Base-by-base conservation (phyloP, 169 alveolate genomes). In the Plasmodium cynomolgi region DNA sequence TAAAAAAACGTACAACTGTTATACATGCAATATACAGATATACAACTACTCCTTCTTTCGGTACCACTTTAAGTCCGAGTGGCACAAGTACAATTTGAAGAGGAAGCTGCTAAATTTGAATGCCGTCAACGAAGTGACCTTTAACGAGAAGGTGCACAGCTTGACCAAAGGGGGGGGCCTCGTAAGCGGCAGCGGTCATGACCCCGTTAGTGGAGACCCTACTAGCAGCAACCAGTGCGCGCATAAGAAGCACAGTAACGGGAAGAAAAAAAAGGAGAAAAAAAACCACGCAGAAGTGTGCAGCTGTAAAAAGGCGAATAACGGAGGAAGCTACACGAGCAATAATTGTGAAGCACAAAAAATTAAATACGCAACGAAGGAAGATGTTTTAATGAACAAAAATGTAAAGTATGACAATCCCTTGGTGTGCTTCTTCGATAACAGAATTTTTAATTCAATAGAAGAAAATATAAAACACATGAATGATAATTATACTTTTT, bases 71-170 rank as follows among this genome's bases (percentile, higher is more conserved):
- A 97, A 97, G 84, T 93, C 98, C 5, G 98, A 97, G 71, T 97
- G 98, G 98, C 98, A 97, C 81, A 94, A 93, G 17, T 97, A 97
- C 85, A 97, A 97, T 92, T 92, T 96, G 73, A 97, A 97, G 84
- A 94, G 98, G 75, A 97, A 97, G 96, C 91, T 95, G 68, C 83
- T 92, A 23, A 93, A 93, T 50, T 62, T 92, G 50, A 93, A 71
- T 71, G 93, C 95, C 20, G 94, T 95, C 8, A 81, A 91, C 20
- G 97, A 95, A n/a, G 33, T 37, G 58, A 80, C 92, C 41, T 95
- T 95, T 83, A 85, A 81, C 73, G 91, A 95, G 74, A 95, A 95
- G 62, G 75, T 95, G 15, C 92, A 77, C 17, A 81, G 44, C 72
- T 75, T 95, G 73, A 74, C 91, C 44, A 88, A 68, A 44, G 56